Conservation (phyloP, 208 protist genomes). For the Crithidia mellificae region DNA sequence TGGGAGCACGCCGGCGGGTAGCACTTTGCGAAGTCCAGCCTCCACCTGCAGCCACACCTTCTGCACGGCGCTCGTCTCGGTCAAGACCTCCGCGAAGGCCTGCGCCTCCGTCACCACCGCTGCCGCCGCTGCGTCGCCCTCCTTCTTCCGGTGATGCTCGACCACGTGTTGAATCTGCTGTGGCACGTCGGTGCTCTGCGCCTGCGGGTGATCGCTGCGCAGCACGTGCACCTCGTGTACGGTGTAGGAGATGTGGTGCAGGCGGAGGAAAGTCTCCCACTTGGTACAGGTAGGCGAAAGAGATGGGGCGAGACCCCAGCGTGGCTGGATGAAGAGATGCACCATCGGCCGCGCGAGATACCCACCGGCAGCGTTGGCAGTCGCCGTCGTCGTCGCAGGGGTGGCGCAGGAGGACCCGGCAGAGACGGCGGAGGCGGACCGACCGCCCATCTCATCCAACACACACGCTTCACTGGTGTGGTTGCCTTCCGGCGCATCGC, state of each 20-base stretch:
- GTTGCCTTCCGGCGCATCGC: not conserved
- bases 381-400: no score
- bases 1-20: conserved; percentile 5
- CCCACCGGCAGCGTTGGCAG: no score
- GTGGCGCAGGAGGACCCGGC: no score
- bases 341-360: conserved; percentile 20
- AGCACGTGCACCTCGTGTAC: conserved; percentile 35
- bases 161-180: conserved; percentile 14
- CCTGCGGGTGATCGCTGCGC: conserved; percentile 22
- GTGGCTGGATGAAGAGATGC: conserved; percentile 45
- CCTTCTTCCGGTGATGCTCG: not conserved
- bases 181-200: conserved; percentile 24
- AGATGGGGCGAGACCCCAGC: conserved; percentile 40
- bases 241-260: conserved; percentile 50
- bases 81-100: conserved; percentile 5
- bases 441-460: not conserved
- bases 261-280: conserved; percentile 54
- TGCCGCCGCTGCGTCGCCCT: not conserved
- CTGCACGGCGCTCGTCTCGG: conserved; percentile 2
- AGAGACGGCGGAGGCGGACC: not conserved
- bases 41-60: not conserved
- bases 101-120: conserved; percentile 5
- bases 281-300: conserved; percentile 36
- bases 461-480: not conserved
- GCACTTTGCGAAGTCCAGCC: not conserved